Conservation (phyloP, 352 stramenopile genomes). For the Chrysophaeum taylorii region DNA sequence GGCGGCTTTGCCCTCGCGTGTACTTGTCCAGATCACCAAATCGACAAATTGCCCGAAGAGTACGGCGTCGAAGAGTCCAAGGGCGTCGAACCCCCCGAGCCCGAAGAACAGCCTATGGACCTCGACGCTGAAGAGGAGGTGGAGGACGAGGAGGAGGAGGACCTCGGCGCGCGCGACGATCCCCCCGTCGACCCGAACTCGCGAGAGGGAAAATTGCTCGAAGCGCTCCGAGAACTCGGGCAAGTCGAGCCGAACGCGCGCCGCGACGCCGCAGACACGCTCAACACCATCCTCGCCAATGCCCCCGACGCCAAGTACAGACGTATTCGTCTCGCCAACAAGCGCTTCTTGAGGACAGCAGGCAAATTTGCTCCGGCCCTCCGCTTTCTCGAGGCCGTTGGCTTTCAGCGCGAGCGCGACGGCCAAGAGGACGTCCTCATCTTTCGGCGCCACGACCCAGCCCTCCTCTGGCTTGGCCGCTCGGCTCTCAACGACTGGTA, state of each 20-base stretch:
- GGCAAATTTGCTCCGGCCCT: not conserved
- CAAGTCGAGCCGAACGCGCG: not conserved
- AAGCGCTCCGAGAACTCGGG: not conserved
- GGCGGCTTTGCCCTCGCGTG: too few relatives aligned
- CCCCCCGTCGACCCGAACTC: not conserved
- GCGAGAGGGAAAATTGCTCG: not conserved
- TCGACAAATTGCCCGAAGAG: too few relatives aligned
- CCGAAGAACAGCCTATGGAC: too few relatives aligned
- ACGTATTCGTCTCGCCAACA: not conserved
- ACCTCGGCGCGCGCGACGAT: too few relatives aligned
- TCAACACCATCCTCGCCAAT: not conserved
- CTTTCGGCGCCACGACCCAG: not conserved
- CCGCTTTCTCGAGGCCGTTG: not conserved
- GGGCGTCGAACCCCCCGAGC: too few relatives aligned
- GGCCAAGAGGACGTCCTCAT: not conserved
- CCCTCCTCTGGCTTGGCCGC: slow-evolving; percentile 2
- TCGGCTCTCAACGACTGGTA: not conserved
- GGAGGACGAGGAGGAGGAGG: too few relatives aligned
- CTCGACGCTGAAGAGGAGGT: too few relatives aligned
- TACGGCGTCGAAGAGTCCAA: too few relatives aligned
- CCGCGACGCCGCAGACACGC: not conserved
- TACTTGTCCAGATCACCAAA: too few relatives aligned
- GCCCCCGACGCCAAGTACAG: not conserved
- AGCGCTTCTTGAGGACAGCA: not conserved
- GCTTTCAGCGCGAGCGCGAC: not conserved